phyloP scores from a whole-genome alignment of 139 green algal species.

The Micractinium sp. region DNA sequence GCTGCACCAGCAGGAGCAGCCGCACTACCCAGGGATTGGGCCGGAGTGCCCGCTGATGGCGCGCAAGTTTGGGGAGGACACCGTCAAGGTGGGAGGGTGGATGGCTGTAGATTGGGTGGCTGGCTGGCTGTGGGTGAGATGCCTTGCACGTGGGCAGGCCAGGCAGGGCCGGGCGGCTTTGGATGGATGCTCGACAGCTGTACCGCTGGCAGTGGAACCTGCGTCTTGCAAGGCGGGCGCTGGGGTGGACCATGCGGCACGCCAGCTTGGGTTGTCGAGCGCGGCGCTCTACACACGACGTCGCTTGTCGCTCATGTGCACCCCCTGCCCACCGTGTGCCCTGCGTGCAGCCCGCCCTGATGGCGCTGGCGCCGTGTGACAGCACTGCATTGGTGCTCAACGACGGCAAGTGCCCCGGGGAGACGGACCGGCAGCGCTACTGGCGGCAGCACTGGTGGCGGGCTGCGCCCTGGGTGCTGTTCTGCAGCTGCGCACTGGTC shows the following conservation, averaged over 20 bases:
- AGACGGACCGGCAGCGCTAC: not conserved
- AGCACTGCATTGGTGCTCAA: constrained; percentile 15
- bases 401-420: constrained; percentile 10
- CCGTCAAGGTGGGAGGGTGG: not conserved
- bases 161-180: too few species aligned
- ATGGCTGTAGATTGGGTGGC: not conserved
- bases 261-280: too few species aligned
- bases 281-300: too few species aligned
- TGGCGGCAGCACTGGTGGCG: constrained; percentile 12
- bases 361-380: constrained; percentile 30
- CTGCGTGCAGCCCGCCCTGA: constrained; percentile 2
- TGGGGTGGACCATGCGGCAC: too few species aligned
- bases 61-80: constrained; percentile 24
- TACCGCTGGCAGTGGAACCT: not conserved
- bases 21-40: constrained; percentile 3
- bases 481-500: not conserved
- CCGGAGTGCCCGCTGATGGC: constrained; percentile 26
- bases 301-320: not conserved
- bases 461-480: constrained; percentile 4
- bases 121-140: not conserved
- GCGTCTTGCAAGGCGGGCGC: too few species aligned
- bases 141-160: not conserved
- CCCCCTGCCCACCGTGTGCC: not conserved
- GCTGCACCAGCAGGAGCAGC: constrained; percentile 21
- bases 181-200: not conserved